Base-by-base conservation (phyloP, 2,329 filamentous ascomycete genomes). In the Penicillium rolfsii region DNA sequence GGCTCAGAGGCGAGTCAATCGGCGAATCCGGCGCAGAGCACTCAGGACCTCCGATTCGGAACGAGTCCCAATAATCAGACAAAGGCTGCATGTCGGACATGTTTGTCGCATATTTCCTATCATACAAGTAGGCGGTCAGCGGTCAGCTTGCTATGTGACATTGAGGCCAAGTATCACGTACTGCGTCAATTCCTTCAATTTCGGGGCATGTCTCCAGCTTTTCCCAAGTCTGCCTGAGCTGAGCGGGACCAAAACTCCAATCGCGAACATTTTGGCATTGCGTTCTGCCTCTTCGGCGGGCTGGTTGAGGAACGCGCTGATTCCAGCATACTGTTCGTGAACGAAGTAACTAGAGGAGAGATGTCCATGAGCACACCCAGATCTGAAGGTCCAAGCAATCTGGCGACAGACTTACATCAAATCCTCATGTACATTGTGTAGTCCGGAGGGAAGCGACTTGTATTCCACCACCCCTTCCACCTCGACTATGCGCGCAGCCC, bases 401-500 rank as follows among this genome's bases (percentile, higher is more conserved):
- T 41, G 2, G 12, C 12, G 24, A 2, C 36, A 12, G 7, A 64
- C 74, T 55, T 79, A 85, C 77, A 90, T 82, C 55, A 98, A 82
- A 76, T 99, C 95, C 67, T 93, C 87, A 35, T 89, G 83, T 22
- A 98, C 91, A 59, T 91, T 90, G 78, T 99, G 95, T 53, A 97
- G 79, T 26, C 95, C 95, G 0, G 94, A 98, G 2, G 95, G 95
- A 50, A 99, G 84, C 63, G 92, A 96, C 79, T 97, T 98, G 84
- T 93, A 99, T 79, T 99, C 95, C 71, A 97, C 92, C 26, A 90
- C 87, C 58, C 92, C 92, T 68, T 96, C 91, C 52, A 98, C 85
- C 50, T 83, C 76, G 43, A 86, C 82, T 84, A 59, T 60, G 16
- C 26, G 50, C 8, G 56, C 54, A 26, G 28, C 26, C 45, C 53